Evolutionary conservation across 805 yeast genomes (phyloP).

Genomic region (Candida pseudoglaebosa): DNA sequence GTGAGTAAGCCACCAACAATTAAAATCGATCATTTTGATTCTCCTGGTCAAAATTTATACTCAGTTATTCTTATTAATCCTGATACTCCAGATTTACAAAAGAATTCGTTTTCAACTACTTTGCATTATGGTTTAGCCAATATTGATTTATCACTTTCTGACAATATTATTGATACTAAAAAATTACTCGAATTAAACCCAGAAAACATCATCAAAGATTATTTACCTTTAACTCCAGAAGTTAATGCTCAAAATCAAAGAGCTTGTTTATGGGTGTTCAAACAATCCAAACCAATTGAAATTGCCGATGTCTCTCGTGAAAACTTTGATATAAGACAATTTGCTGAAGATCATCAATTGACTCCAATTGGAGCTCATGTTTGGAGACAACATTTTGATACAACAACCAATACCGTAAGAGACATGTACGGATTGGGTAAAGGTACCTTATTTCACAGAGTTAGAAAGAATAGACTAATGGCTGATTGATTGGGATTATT

Average conservation of each 20-base stretch:
- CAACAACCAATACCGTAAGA: slow-evolving; percentile 66
- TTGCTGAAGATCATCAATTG: slow-evolving; percentile 52
- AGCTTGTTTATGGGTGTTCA: slow-evolving; percentile 84
- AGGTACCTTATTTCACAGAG: slow-evolving; percentile 73
- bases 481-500: not conserved
- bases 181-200: slow-evolving; percentile 36
- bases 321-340: slow-evolving; percentile 68
- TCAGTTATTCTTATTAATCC: slow-evolving; percentile 85
- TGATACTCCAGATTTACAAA: slow-evolving; percentile 75
- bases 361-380: slow-evolving; percentile 87
- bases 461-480: slow-evolving; percentile 25
- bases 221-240: slow-evolving; percentile 84
- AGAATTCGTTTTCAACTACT: slow-evolving; percentile 65
- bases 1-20: slow-evolving; percentile 76
- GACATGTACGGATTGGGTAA: slow-evolving; percentile 64
- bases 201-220: slow-evolving; percentile 43
- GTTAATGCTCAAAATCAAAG: slow-evolving; percentile 82
- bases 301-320: slow-evolving; percentile 32
- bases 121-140: slow-evolving; percentile 77
- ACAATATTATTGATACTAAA: slow-evolving; percentile 50
- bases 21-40: slow-evolving; percentile 67
- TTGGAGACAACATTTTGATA: slow-evolving; percentile 85
- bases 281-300: slow-evolving; percentile 46
- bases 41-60: slow-evolving; percentile 52
- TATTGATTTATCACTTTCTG: slow-evolving; percentile 54